Base-by-base conservation (phyloP, 1,284 basidiomycete species). In the Tilletia horrida region DNA sequence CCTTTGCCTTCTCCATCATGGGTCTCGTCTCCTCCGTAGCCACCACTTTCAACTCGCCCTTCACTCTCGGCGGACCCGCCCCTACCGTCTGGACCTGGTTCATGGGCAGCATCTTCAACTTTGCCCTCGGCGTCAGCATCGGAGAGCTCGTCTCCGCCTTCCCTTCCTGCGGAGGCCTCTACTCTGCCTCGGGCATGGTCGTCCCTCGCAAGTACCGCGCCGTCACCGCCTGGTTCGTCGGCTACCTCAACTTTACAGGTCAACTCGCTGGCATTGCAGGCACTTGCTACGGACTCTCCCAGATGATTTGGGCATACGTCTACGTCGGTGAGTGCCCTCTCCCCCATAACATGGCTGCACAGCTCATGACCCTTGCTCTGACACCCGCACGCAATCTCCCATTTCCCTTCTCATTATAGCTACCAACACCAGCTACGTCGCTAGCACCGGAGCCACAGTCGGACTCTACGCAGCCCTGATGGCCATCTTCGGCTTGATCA, bases 261-360 rank as follows among this genome's bases (percentile, higher is more conserved):
- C 91, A 92, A 81, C 87, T 91, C 66, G 89, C 90, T 3, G 91
- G 91, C 42, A 84, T 92, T 57, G 88, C 90, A 1, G 92, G 90
- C 1, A 93, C 91, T 1, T 93, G 94, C 82, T 95, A 91, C 77
- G 93, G 92, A 66, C 85, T 96, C 25, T 86, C 90, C 31, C 87
- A 88, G 79, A 94, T 95, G 93, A 93, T 95, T 71, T 89, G 90
- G 83, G 88, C 89, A 14, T 81, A 80, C 77, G 91, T 90, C 0
- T 77, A 74, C 66, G 81, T 80, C 9, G 71, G 78, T 57, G 74
- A 73, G 45, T 45, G n/a, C n/a, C n/a, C n/a, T n/a, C n/a, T n/a
- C n/a, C n/a, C n/a, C n/a, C n/a, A n/a, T n/a, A n/a, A n/a, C n/a
- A n/a, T n/a, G n/a, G n/a, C n/a, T n/a, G n/a, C n/a, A n/a, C n/a